Conservation (phyloP, 2,329 filamentous ascomycete genomes). For the Exophiala dermatitidis region DNA sequence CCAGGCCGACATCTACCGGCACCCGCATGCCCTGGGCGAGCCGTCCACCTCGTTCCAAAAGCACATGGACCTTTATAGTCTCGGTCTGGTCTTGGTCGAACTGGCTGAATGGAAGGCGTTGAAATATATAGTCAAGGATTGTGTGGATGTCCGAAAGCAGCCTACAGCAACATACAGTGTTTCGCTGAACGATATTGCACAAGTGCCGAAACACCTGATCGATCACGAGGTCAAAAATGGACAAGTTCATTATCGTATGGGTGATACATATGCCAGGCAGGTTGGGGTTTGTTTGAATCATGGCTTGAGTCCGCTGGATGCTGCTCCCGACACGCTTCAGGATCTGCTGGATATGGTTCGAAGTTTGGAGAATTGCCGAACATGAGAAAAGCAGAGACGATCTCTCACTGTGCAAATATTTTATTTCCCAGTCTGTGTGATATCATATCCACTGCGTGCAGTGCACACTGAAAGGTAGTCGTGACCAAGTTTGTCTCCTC, state of each 20-base stretch:
- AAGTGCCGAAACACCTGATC: neutral
- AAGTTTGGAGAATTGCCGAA: neutral
- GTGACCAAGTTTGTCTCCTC: too few species aligned
- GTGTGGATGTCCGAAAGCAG: neutral
- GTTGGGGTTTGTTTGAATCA: neutral
- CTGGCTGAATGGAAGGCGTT: constrained; percentile 19
- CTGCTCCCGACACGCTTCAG: neutral
- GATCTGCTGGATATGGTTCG: constrained; percentile 2
- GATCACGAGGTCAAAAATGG: neutral
- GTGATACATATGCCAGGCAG: neutral
- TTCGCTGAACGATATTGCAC: neutral
- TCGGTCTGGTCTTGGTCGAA: constrained; percentile 22
- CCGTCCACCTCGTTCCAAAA: constrained; percentile 13
- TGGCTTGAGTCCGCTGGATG: neutral
- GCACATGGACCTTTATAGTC: constrained; percentile 24
- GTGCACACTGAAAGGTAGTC: too few species aligned
- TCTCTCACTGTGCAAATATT: too few species aligned
- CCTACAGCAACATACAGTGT: neutral
- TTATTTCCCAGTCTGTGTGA: too few species aligned
- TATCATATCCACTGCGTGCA: too few species aligned
- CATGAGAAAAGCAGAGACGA: neutral
- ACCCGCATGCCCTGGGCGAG: constrained; percentile 14
- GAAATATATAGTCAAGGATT: constrained; percentile 2
- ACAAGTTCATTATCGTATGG: constrained; percentile 2
- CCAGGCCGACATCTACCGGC: constrained; percentile 19